Evolutionary conservation across 768 basidiomycete genomes (phyloP), one percentile per base, ranked within the genome.

Genomic region (Panellus pusillus): DNA sequence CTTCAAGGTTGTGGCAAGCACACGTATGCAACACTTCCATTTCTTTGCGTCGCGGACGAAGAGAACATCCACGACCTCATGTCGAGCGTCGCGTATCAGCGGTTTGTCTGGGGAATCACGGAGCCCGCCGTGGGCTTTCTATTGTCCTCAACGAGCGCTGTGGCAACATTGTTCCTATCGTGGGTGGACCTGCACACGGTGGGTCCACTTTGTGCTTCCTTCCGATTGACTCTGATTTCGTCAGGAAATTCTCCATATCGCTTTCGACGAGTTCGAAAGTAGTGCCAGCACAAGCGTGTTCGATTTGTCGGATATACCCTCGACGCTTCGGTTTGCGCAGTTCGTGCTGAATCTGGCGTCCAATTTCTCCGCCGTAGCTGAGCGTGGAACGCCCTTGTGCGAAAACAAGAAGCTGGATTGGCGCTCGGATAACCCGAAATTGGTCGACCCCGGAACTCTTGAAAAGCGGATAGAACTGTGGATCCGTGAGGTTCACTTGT

Each of bases 401-500:
- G 40, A 41, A 17, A 51, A 50, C 44, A 47, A 51, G 31, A 39
- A 32, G 17, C 31, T 56, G 12, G 38, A 46, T 51, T 56, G 55
- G 55, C 55, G 49, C 20, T 35, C 50, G 5, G 55, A 56, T 47
- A 42, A 38, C 17, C 14, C 38, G 17, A 13, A 18, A 3, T 40
- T 39, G n/a, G 18, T 31, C 12, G 41, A 40, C 20, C n/a, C 43
- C 15, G 53, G 28, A 5, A 18, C n/a, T 17, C 18, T 3, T 6
- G 12, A 3, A 29, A 45, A 52, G 3, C 54, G 55, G 17, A 41
- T 57, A 1, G 13, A n/a, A 14, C 41, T 24, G 18, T 57, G 55
- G 55, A 14, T 52, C 17, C 40, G 7, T 40, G 35, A 48, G n/a
- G 50, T 52, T 18, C n/a, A 12, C 24, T 27, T 40, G 54, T 50